Conservation (phyloP, 371 early-diverging fungal species). For the Apophysomyces sp. region DNA sequence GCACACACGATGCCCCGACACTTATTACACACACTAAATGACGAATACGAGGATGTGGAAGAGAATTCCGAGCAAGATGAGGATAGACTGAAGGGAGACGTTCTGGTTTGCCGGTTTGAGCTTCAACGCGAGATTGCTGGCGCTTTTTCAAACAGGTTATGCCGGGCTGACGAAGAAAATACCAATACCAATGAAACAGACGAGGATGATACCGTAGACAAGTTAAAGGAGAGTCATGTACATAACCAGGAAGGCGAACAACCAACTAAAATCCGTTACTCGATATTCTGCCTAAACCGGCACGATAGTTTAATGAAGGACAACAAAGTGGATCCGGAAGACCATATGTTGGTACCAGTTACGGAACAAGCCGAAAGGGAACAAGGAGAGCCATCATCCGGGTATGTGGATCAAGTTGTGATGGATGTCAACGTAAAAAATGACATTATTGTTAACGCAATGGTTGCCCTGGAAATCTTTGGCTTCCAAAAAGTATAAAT, state of each 20-base stretch:
- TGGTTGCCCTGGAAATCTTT: conserved; percentile 36
- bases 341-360: conserved; percentile 39
- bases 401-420: conserved; percentile 31
- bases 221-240: background rate
- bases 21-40: conserved; percentile 15
- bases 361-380: conserved; percentile 29
- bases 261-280: conserved; percentile 37
- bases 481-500: conserved; percentile 14
- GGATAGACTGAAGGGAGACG: conserved; percentile 10
- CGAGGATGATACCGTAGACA: conserved; percentile 1
- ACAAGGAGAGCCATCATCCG: conserved; percentile 10
- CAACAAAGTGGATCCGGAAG: conserved; percentile 35
- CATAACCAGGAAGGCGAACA: background rate
- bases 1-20: conserved; percentile 30
- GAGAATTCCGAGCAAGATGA: background rate
- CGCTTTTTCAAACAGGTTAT: background rate
- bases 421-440: conserved; percentile 14
- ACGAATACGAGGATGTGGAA: conserved; percentile 4
- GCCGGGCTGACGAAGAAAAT: background rate
- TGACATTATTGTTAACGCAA: conserved; percentile 22
- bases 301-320: conserved; percentile 24
- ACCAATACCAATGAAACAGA: conserved; percentile 2
- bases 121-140: conserved; percentile 25
- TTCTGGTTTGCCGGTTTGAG: conserved; percentile 40
- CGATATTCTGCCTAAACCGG: conserved; percentile 42